phyloP scores from a whole-genome alignment of 768 basidiomycete genomes.

The Phlegmacium glaucopus region DNA sequence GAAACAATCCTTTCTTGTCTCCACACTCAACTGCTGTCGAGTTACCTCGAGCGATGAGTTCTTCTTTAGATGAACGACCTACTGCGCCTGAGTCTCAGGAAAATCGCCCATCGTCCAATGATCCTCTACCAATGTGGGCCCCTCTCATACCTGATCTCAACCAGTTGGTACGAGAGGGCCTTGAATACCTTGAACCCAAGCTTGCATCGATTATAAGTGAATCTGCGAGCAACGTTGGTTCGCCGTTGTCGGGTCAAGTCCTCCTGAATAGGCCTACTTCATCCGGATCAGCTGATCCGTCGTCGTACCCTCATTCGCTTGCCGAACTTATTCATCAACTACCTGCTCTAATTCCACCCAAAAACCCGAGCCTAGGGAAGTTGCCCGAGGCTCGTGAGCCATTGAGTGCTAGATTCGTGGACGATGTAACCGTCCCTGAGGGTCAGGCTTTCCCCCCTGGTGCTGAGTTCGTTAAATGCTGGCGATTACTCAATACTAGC shows the following conservation, averaged over 20 bases:
- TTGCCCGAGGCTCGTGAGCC: constrained; percentile 1
- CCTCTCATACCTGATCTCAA: not conserved
- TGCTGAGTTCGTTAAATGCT: constrained; percentile 83
- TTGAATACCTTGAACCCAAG: not conserved
- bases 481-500: constrained; percentile 72
- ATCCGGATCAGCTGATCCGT: constrained; percentile 3
- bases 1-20: not conserved
- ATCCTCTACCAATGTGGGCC: too few relatives aligned
- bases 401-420: constrained; percentile 55
- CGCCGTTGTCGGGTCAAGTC: constrained; percentile 28
- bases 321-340: constrained; percentile 22
- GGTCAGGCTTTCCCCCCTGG: constrained; percentile 80
- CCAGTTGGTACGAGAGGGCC: not conserved
- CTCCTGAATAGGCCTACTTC: constrained; percentile 21
- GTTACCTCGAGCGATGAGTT: constrained; percentile 8
- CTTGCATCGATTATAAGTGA: not conserved
- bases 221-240: constrained; percentile 12
- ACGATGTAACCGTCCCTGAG: constrained; percentile 68
- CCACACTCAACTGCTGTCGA: too few relatives aligned
- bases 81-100: too few relatives aligned
- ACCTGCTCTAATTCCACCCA: constrained; percentile 3
- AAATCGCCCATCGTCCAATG: too few relatives aligned
- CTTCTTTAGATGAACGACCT: too few relatives aligned
- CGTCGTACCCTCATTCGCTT: constrained; percentile 1
- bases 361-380: not conserved